phyloP scores from a whole-genome alignment of 2,329 filamentous ascomycete species.

The Ophiosphaerella narmari region DNA sequence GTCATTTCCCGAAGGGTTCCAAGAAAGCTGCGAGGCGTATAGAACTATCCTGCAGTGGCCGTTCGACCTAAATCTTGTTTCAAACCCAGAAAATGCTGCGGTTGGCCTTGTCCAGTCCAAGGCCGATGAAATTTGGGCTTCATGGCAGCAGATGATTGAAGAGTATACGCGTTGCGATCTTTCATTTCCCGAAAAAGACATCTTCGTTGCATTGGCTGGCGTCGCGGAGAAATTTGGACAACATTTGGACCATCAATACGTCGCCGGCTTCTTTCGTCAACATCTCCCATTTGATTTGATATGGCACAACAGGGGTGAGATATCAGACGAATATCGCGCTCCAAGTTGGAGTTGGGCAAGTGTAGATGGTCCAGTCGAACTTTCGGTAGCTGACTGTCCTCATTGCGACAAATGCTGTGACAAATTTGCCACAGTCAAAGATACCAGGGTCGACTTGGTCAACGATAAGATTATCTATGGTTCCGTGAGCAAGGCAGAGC shows the following conservation, averaged over 20 bases:
- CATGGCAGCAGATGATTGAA: slow-evolving; percentile 1
- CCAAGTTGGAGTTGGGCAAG: slow-evolving; percentile 5
- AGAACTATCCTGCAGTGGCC: neutral
- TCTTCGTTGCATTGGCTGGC: neutral
- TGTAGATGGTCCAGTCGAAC: slow-evolving; percentile 1
- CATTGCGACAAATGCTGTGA: slow-evolving; percentile 1
- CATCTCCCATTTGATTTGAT: slow-evolving; percentile 3
- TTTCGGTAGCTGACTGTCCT: slow-evolving; percentile 1
- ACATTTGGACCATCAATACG: slow-evolving; percentile 3
- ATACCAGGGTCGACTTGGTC: neutral
- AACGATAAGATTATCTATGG: neutral
- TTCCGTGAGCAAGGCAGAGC: neutral
- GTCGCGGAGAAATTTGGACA: slow-evolving; percentile 2
- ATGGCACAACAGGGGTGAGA: slow-evolving; percentile 4
- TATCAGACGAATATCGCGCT: neutral
- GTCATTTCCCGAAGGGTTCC: slow-evolving; percentile 1
- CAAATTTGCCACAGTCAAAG: neutral
- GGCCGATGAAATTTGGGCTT: neutral
- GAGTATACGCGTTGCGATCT: slow-evolving; percentile 3
- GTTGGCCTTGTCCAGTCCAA: neutral
- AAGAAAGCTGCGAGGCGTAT: slow-evolving; percentile 2
- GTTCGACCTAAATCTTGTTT: neutral
- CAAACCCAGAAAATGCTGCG: neutral
- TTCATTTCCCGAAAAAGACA: slow-evolving; percentile 3
- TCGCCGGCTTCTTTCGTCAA: slow-evolving; percentile 5